Conservation (phyloP, 306 rosid species). For the Parietaria judaica region DNA sequence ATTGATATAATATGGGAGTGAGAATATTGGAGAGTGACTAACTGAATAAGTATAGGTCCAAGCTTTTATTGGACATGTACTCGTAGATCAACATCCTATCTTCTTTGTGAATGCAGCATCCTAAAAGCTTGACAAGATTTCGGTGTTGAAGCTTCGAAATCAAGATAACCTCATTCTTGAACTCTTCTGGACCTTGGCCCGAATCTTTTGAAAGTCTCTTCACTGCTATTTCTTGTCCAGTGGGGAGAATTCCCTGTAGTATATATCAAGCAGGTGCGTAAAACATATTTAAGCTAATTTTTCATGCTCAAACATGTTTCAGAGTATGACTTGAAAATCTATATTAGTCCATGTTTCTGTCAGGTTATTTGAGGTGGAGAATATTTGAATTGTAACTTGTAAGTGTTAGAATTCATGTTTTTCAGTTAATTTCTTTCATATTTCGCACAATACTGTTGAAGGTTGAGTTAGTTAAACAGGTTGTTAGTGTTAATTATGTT, state of each 20-base stretch:
- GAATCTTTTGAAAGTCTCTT: conserved; percentile 9
- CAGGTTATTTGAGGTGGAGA: too few species aligned
- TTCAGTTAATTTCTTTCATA: too few species aligned
- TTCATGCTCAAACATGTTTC: too few species aligned
- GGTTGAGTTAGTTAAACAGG: too few species aligned
- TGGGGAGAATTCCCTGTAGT: not conserved
- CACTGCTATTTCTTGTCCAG: conserved; percentile 10
- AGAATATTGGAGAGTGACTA: not conserved
- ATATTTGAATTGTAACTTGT: too few species aligned
- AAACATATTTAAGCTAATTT: too few species aligned
- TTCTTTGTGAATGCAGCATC: conserved; percentile 8
- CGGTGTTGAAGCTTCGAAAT: conserved; percentile 10
- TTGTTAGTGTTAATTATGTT: too few species aligned
- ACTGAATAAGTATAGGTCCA: conserved; percentile 6
- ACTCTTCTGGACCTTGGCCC: conserved; percentile 1
- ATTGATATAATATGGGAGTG: not conserved
- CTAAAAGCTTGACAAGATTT: conserved; percentile 9
- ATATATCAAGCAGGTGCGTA: not conserved
- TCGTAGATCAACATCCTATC: conserved; percentile 10
- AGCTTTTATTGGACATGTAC: conserved; percentile 11
- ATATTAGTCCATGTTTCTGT: too few species aligned
- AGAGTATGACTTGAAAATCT: too few species aligned
- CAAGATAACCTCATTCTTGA: conserved; percentile 9
- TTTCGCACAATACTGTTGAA: too few species aligned
- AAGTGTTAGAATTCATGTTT: too few species aligned